Evolutionary conservation across 768 basidiomycete species (phyloP).

Genomic region (Psilocybe tampanensis): DNA sequence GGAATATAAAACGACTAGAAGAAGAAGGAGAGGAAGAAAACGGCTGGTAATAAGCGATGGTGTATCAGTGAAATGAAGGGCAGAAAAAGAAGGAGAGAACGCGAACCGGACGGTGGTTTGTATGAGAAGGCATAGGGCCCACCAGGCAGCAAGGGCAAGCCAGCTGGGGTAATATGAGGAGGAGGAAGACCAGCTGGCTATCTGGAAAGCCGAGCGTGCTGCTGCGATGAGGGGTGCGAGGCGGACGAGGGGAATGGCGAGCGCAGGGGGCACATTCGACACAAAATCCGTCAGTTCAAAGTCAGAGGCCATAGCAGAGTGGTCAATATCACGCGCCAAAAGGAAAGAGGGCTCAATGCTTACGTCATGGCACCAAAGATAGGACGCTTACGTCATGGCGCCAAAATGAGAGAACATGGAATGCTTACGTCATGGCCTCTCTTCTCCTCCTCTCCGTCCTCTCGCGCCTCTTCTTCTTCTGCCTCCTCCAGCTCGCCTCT

Average conservation of each 20-base stretch:
- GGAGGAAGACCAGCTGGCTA: constrained; percentile 57
- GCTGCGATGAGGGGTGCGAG: constrained; percentile 57
- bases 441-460: constrained; percentile 17
- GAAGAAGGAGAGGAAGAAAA: constrained; percentile 54
- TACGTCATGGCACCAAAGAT: no score
- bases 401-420: constrained; percentile 2
- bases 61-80: constrained; percentile 3
- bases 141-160: constrained; percentile 74
- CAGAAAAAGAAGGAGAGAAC: constrained; percentile 15
- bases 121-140: constrained; percentile 70
- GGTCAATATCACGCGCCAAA: no score
- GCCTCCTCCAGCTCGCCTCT: constrained; percentile 30
- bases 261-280: constrained; percentile 59
- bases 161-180: constrained; percentile 60
- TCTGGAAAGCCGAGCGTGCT: constrained; percentile 44
- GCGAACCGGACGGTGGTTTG: constrained; percentile 41
- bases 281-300: constrained; percentile 47
- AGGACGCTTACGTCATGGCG: no score
- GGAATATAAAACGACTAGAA: constrained; percentile 36
- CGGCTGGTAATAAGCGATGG: constrained; percentile 49
- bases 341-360: no score
- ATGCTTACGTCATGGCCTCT: no score
- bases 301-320: constrained; percentile 13
- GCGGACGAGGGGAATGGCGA: constrained; percentile 61
- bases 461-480: constrained; percentile 22